Percentiles rank a stretch among this genome's conserved stretches.
phyloP scores from a whole-genome alignment of 768 basidiomycete genomes.

The Lactarius quietus region DNA sequence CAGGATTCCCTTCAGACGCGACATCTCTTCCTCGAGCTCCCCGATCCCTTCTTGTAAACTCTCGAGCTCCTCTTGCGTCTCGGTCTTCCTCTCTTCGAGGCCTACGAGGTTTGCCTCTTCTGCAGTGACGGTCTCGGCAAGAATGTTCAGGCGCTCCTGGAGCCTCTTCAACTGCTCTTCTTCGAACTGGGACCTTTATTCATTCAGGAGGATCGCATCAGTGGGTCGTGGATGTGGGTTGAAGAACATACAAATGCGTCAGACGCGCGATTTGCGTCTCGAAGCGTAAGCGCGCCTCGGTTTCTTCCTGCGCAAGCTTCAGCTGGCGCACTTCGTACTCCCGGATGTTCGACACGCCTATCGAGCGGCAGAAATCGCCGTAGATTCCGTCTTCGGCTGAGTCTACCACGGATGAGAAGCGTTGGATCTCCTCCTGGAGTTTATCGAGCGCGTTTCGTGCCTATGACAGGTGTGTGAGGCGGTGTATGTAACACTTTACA shows the following conservation, averaged over 20 bases:
- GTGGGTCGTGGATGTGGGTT: background rate
- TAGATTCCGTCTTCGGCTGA: conserved; percentile 81
- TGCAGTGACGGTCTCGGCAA: conserved; percentile 48
- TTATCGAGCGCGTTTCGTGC: conserved; percentile 48
- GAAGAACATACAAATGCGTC: conserved; percentile 67
- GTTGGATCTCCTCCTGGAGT: conserved; percentile 53
- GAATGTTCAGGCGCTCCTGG: conserved; percentile 55
- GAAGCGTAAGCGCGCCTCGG: conserved; percentile 74
- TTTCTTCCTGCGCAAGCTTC: conserved; percentile 84
- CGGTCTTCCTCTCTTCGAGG: conserved; percentile 51
- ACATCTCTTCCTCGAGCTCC: conserved; percentile 58
- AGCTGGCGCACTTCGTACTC: conserved; percentile 93
- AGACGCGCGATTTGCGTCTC: conserved; percentile 85
- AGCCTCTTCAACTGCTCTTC: conserved; percentile 64
- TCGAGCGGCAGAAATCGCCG: conserved; percentile 69
- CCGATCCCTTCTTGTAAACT: conserved; percentile 53
- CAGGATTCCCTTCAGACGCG: conserved; percentile 54
- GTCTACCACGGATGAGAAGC: conserved; percentile 57
- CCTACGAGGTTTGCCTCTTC: conserved; percentile 54
- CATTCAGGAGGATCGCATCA: background rate
- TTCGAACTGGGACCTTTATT: conserved; percentile 80
- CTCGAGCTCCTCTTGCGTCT: conserved; percentile 57
- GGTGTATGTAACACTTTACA: background rate
- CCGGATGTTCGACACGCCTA: conserved; percentile 77
- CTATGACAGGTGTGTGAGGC: conserved; percentile 35